These are phyloP conservation scores for Pseudopyrenochaeta lycopersici DNA, from an alignment of 2,329 filamentous ascomycete species.

Conservation along the genomic window DNA sequence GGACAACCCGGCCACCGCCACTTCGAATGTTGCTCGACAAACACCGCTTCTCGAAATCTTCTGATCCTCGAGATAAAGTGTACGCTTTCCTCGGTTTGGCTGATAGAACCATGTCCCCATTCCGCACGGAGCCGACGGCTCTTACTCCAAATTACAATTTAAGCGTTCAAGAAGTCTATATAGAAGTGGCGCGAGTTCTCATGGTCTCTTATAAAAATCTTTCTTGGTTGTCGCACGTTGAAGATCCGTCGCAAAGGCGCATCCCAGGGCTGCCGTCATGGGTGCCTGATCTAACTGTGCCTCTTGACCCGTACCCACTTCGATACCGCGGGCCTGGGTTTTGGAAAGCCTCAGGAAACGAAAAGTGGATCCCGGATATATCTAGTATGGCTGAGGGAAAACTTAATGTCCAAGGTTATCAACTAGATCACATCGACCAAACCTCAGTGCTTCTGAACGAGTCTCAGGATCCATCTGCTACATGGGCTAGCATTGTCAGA, in stretches of 20 bases:
- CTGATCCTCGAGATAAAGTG: slow-evolving; percentile 40
- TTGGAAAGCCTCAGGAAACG: slow-evolving; percentile 25
- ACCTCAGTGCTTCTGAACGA: slow-evolving; percentile 23
- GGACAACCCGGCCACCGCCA: slow-evolving; percentile 10
- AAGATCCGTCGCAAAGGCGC: slow-evolving; percentile 26
- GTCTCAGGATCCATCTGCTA: slow-evolving; percentile 23
- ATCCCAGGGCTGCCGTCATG: slow-evolving; percentile 31
- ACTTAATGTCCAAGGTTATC: slow-evolving; percentile 31
- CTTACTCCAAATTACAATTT: slow-evolving; percentile 32
- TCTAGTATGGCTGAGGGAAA: slow-evolving; percentile 19
- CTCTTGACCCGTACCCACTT: slow-evolving; percentile 33
- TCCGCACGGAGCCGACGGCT: slow-evolving; percentile 21
- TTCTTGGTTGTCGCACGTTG: slow-evolving; percentile 32
- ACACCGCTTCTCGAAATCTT: slow-evolving; percentile 33
- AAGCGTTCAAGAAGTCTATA: slow-evolving; percentile 30
- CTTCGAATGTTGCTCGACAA: slow-evolving; percentile 31
- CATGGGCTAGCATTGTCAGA: slow-evolving; percentile 32
- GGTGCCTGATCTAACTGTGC: slow-evolving; percentile 37
- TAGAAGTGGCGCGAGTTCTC: slow-evolving; percentile 21
- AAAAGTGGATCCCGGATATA: slow-evolving; percentile 18
- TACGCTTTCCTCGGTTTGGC: slow-evolving; percentile 39
- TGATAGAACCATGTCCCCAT: slow-evolving; percentile 23
- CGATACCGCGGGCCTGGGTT: slow-evolving; percentile 24
- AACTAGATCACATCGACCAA: slow-evolving; percentile 23
- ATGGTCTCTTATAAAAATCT: slow-evolving; percentile 27